phyloP scores from a whole-genome alignment of 371 early-diverging fungal genomes.

The Rhizomucor pusillus region DNA sequence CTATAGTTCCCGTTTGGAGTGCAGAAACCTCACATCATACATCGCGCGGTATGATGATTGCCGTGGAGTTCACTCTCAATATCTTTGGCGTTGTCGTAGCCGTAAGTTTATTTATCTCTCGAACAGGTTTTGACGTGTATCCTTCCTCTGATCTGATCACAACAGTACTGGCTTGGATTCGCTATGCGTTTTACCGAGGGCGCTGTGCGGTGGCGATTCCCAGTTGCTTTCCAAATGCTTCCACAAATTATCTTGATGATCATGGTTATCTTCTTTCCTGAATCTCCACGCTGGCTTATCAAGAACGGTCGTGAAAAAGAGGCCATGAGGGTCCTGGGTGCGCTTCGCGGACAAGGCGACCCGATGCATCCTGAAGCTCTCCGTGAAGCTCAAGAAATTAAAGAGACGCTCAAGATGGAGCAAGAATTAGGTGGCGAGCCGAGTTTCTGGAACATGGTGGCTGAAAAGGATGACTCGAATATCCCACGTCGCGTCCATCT shows the following conservation, averaged over 20 bases:
- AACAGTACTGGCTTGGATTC: constrained; percentile 38
- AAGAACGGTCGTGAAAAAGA: constrained; percentile 32
- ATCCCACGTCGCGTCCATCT: constrained; percentile 42
- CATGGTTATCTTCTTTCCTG: constrained; percentile 36
- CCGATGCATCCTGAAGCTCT: constrained; percentile 31
- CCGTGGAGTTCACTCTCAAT: constrained; percentile 39
- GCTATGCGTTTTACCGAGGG: constrained; percentile 29
- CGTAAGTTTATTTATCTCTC: constrained; percentile 2
- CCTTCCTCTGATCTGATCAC: neutral
- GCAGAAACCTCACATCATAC: constrained; percentile 42
- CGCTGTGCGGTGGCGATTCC: constrained; percentile 39
- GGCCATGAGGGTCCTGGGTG: constrained; percentile 32
- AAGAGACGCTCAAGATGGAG: constrained; percentile 18
- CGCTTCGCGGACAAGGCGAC: constrained; percentile 41
- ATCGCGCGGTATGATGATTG: constrained; percentile 35
- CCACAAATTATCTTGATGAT: constrained; percentile 27
- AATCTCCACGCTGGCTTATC: constrained; percentile 35
- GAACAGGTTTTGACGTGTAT: neutral
- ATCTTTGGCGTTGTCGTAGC: constrained; percentile 47
- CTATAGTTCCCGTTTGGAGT: constrained; percentile 47
- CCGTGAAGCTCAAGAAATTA: constrained; percentile 31
- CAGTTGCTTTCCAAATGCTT: constrained; percentile 38
- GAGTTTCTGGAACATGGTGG: constrained; percentile 34
- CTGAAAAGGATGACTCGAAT: constrained; percentile 29
- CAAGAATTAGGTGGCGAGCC: constrained; percentile 30